Evolutionary conservation across 2,329 filamentous ascomycete species (phyloP), one percentile per base, ranked within the genome.

Genomic region (Fusarium beomiforme): DNA sequence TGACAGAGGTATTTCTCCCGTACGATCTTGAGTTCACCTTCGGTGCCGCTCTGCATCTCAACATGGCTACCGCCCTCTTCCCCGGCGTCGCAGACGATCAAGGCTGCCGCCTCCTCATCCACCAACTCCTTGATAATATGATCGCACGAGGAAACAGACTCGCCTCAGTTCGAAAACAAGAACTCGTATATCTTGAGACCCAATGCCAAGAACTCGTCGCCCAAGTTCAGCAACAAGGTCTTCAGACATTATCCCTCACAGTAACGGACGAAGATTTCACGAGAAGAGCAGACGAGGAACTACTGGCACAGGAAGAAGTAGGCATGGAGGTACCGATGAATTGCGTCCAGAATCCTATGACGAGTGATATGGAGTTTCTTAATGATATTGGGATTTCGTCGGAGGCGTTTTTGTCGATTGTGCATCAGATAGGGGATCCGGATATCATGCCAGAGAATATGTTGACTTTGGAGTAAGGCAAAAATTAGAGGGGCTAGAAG

Each of bases 11-110:
- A 0, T 83, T 82, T 23, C 69, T 82, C 0, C 80, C 80, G 0
- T 83, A 80, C 43, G 79, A 83, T 31, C 72, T 83, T 4, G 81
- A 83, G 42, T 82, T 82, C 23, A 77, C 77, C 0, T 82, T 79
- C 46, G 78, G 72, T 0, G 80, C 81, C 0, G 79, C 79, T 0
- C 63, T 83, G 1, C 78, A 82, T 55, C 68, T 82, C 1, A 75
- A 74, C 17, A 83, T 83, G 76, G 80, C 81, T 31, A 80, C 77
- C 5, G 70, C 78, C 0, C 66, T 83, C 3, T 83, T 83, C 60
- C 80, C 80, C 0, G 74, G 67, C 17, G 69, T 77, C 0, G 70
- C 71, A 1, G 78, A 79, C 23, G 69, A 73, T 14, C 75, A 79
- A 16, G 41, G 60, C 16, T 75, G 69, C 51, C 71, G 58, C 16